Evolutionary conservation across 306 rosid species (phyloP), one percentile per base, ranked within the genome.

Genomic region (Dryas drummondii): DNA sequence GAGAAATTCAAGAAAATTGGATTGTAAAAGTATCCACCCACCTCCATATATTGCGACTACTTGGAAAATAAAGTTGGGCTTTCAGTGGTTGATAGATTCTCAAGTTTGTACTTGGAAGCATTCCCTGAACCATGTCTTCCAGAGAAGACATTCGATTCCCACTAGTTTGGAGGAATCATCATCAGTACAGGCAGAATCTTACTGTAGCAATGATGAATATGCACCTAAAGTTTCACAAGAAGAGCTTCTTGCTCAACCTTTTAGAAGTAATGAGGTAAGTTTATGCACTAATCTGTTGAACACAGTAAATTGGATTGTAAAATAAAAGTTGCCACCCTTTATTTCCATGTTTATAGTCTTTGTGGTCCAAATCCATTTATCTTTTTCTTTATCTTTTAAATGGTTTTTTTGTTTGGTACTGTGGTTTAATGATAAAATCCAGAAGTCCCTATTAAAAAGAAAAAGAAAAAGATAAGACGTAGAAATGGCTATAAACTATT

Each of bases 231-330:
- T 79, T 37, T 70, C 61, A 22, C 68, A 53, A 13, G 78, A 87
- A 53, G 83, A 82, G 17, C 68, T 40, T 74, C 85, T 72, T 76
- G 64, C 85, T 72, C 79, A 82, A 45, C 80, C 87, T 48, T 74
- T 84, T 41, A 80, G 76, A 59, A 82, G 74, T 22, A 82, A 84
- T 12, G 80, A 80, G 88, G 91, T 83, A 82, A 51, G n/a, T 27
- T 16, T 60, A 45, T 27, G 32, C 56, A 15, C 44, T 56, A 40
- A n/a, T 51, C 8, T 32, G 47, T 49, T 68, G 5, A 15, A 51
- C 26, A 51, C 22, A 1, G 16, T 69, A 68, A 70, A 70, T 40
- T 16, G 16, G 42, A 12, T n/a, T 5, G 14, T 26, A 70, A 27
- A 59, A 10, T 9, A 32, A 70, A 70, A 9, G 50, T n/a, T 53